These are phyloP conservation scores for Pichia nakasei DNA, from an alignment of 805 yeast species.

Conservation along the genomic window DNA sequence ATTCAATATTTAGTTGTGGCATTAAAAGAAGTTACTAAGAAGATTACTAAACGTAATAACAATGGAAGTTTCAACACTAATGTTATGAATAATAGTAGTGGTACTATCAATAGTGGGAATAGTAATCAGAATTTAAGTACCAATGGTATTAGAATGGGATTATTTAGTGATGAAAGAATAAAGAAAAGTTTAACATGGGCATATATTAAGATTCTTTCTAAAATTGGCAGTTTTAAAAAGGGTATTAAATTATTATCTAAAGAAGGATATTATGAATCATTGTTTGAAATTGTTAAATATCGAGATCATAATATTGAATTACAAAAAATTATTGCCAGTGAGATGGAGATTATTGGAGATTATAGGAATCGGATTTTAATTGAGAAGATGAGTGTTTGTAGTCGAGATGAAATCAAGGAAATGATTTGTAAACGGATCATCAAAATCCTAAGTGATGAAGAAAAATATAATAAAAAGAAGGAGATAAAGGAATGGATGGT, in stretches of 20 bases:
- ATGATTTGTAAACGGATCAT: constrained; percentile 1
- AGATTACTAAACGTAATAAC: background rate
- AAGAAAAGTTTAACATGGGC: constrained; percentile 1
- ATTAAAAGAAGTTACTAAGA: background rate
- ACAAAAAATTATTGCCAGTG: constrained; percentile 46
- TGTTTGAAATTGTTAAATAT: constrained; percentile 55
- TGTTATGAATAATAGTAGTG: background rate
- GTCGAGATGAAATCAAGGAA: background rate
- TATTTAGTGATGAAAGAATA: constrained; percentile 3
- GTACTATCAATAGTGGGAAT: background rate
- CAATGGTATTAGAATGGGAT: constrained; percentile 1
- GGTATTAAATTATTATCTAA: constrained; percentile 68
- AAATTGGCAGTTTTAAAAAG: constrained; percentile 45
- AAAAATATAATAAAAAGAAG: background rate
- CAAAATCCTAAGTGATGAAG: background rate
- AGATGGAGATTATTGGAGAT: constrained; percentile 49
- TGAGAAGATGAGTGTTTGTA: constrained; percentile 2
- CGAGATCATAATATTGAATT: constrained; percentile 28
- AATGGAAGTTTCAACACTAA: background rate
- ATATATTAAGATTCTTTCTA: constrained; percentile 61
- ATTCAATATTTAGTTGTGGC: constrained; percentile 30
- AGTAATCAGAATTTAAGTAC: background rate
- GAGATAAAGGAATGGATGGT: constrained; percentile 5
- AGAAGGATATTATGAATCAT: constrained; percentile 78
- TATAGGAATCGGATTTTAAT: constrained; percentile 59